Conservation (phyloP, 305 asterid species). For the Stenogyne calaminthoides region DNA sequence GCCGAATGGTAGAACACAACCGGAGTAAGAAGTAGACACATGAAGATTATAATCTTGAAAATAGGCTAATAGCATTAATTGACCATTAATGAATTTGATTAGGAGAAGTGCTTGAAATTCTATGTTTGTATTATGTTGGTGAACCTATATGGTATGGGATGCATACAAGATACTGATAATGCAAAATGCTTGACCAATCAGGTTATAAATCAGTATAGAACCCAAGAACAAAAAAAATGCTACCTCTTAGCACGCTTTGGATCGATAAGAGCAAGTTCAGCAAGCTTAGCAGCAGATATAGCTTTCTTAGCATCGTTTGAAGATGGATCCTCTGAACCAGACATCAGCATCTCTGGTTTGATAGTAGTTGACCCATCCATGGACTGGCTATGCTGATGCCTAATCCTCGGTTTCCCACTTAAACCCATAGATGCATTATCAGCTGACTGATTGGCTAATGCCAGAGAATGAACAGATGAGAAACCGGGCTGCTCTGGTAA, state of each 20-base stretch:
- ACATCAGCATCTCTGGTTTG: constrained; percentile 85
- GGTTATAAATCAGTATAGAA: not conserved
- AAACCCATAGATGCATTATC: constrained; percentile 41
- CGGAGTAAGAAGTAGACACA: not conserved
- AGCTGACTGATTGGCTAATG: constrained; percentile 35
- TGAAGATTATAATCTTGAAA: not conserved
- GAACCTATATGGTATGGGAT: not conserved
- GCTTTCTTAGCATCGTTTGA: constrained; percentile 81
- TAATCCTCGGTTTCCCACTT: constrained; percentile 73
- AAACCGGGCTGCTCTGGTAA: constrained; percentile 48
- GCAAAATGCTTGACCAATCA: constrained; percentile 8
- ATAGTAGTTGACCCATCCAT: constrained; percentile 96
- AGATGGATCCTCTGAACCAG: constrained; percentile 74
- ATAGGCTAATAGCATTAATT: constrained; percentile 6
- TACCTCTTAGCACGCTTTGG: constrained; percentile 99
- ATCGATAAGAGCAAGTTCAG: constrained; percentile 96
- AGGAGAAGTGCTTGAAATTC: not conserved
- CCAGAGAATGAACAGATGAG: constrained; percentile 42
- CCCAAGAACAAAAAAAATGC: not conserved
- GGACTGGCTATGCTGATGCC: constrained; percentile 98
- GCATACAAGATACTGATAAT: not conserved
- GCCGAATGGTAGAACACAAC: not conserved
- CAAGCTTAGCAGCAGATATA: constrained; percentile 93
- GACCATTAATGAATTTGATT: not conserved
- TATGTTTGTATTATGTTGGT: not conserved